Base-by-base conservation (phyloP, 306 rosid genomes). In the Medicago arabica region DNA sequence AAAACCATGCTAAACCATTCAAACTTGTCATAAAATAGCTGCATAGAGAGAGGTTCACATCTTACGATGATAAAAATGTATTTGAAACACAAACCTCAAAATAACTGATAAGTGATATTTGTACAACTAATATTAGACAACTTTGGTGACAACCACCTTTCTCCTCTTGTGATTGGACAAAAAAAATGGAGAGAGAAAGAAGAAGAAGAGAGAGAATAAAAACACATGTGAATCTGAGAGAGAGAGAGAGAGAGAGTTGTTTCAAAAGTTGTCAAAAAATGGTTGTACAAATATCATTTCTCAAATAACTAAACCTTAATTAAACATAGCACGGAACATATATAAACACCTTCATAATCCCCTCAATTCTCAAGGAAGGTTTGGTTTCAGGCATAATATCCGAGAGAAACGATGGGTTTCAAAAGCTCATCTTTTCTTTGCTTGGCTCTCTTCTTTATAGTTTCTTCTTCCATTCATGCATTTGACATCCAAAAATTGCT, bases 401-500 rank as follows among this genome's bases (percentile, higher is more conserved):
- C 6, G 0, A 90, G 3, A 28, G 31, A 28, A 77, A 82, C 71
- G 41, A 89, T 81, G 93, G 73, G 84, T 70, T 67, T 6, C 19
- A 84, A 77, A 59, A 81, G 84, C 23, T 71, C 71, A 73, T 67
- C 78, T 43, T 40, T 86, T 28, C 70, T 85, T 19, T 63, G 40
- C 72, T 63, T 93, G 4, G 72, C 80, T 9, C 2, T 78, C 69
- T 21, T 84, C 4, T 71, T 88, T 19, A 63, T 83, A 53, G 18
- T 78, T 23, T 77, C 61, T 57, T 81, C 81, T 0, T 41, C 85
- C 4, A 16, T 78, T 4, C 18, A 70, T 17, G 96, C 89, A 68
- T 82, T 87, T 31, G 79, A 94, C 77, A 74, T 94, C 74, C 75
- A 86, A 1, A 66, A 73, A 57, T 16, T 90, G 12, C 84, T 94